These are phyloP conservation scores for Lathyrus tuberosus DNA, from an alignment of 306 rosid species.

Conservation along the genomic window DNA sequence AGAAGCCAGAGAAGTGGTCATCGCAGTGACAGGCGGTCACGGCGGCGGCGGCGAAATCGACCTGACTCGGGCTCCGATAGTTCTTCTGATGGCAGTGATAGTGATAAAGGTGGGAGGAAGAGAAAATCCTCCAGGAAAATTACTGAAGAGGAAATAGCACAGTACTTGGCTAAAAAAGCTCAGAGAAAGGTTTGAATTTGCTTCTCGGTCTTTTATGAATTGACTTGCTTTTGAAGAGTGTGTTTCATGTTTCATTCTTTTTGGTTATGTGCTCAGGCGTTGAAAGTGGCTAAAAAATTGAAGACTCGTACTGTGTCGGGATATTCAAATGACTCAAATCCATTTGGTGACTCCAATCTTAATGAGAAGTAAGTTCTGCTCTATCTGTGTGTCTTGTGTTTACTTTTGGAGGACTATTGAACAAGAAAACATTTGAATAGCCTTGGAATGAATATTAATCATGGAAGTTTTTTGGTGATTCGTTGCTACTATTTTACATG, in stretches of 20 bases:
- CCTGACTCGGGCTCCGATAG: slow-evolving; percentile 46
- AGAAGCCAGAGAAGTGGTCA: slow-evolving; percentile 39
- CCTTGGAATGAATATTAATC: neutral
- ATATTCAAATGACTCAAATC: slow-evolving; percentile 88
- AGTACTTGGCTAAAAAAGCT: slow-evolving; percentile 77
- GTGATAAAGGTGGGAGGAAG: slow-evolving; percentile 46
- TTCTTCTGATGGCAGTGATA: slow-evolving; percentile 38
- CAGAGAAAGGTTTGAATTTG: slow-evolving; percentile 63
- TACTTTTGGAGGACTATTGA: neutral
- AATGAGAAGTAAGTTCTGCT: slow-evolving; percentile 63
- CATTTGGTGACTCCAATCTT: slow-evolving; percentile 93
- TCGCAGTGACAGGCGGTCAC: slow-evolving; percentile 23
- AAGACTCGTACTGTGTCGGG: slow-evolving; percentile 71
- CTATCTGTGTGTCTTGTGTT: neutral
- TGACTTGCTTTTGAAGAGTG: slow-evolving; percentile 10
- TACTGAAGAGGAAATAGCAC: slow-evolving; percentile 66
- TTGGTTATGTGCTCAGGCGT: slow-evolving; percentile 48
- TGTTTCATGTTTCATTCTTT: neutral
- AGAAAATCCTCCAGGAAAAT: slow-evolving; percentile 58
- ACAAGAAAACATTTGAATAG: neutral
- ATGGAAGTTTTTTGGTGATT: neutral
- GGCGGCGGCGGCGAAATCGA: slow-evolving; percentile 32
- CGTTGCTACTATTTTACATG: neutral
- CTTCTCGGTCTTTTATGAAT: neutral
- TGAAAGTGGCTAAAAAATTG: slow-evolving; percentile 68